Base-by-base conservation (phyloP, 2,329 filamentous ascomycete genomes). In the Fusarium odoratissimum region DNA sequence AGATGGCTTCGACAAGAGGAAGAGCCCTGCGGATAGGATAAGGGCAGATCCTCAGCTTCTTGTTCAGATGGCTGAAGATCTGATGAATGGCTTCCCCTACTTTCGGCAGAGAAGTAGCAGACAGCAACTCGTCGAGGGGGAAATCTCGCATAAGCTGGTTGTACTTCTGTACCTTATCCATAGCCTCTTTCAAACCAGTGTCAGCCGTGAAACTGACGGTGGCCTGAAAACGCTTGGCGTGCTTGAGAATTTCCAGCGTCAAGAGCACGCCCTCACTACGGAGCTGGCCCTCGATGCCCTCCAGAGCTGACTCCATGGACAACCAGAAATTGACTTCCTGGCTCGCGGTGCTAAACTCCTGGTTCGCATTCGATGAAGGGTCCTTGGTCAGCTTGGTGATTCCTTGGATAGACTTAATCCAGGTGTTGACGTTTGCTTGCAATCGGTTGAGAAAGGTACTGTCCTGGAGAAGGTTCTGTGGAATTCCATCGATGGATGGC, bases 321-420 rank as follows among this genome's bases (percentile, higher is more conserved):
- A 99, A 83, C 96, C 96, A 99, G 80, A 99, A 99, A 82, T 98
- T 98, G 82, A 99, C 97, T 82, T 99, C 96, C 81, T 98, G 96
- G 63, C 94, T 95, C 37, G 96, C 96, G 28, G 95, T 97, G 75
- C 83, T 85, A 66, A 86, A 85, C 63, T 86, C 84, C 69, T 85
- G 84, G 60, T 81, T 83, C 88, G 73, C 89, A 87, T 81, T 91
- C 80, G 86, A 89, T 8, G 86, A 85, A 2, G 94, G 91, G 77
- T 99, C 96, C 78, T 95, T 91, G 44, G 94, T 94, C 86, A 97
- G 93, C 83, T 97, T 97, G 42, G 96, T 99, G 76, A 98, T 97
- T 52, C 92, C 92, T 81, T 98, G 95, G 73, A 99, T 99, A 16
- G 95, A 97, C 84, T 97, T 97, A 84, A 99, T 99, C 96, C 96